Base-by-base conservation (phyloP, 1,284 basidiomycete genomes). In the Rhizoctonia solani region DNA sequence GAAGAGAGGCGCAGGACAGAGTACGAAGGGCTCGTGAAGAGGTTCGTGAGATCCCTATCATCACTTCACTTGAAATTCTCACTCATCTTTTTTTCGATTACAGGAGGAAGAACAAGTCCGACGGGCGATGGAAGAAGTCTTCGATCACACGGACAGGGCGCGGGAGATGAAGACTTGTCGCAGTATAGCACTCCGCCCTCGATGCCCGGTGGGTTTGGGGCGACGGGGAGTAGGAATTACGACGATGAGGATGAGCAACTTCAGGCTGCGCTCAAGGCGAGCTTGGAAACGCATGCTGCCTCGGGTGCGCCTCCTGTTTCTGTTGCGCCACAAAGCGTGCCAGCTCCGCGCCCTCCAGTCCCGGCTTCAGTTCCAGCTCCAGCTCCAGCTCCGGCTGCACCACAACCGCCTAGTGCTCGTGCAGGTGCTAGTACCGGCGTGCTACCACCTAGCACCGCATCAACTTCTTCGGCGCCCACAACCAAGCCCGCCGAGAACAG, bases 211-310 rank as follows among this genome's bases (percentile, higher is more conserved):
- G n/a, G n/a, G 23, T 50, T 27, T 4, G 58, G 58, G n/a, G 19
- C 44, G 1, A 39, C 16, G 14, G 53, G 41, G 8, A 71, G 73
- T 23, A 70, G 79, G 54, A 73, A 74, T 49, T 91, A 93, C 72
- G 92, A 94, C 72, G 91, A 95, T 71, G 93, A 95, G 71, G 93
- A 96, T 72, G 86, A 83, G 37, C 89, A 92, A 73, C 78, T 95
- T 39, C 90, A 95, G 76, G 90, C 91, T 23, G 93, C 93, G 13
- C 78, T 96, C 59, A 87, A 82, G 73, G 93, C 92, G 1, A 93
- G 91, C 46, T 79, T 95, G 72, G 88, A 89, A 72, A 81, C 81
- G n/a, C 16, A 47, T n/a, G 29, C 50, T 9, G 59, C 19, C 9
- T 23, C 44, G 47, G 44, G 21, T 47, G 75, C 87, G 25, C 87